Evolutionary conservation across 768 basidiomycete species (phyloP), one percentile per base, ranked within the genome.

Genomic region (Leccinum boreale): DNA sequence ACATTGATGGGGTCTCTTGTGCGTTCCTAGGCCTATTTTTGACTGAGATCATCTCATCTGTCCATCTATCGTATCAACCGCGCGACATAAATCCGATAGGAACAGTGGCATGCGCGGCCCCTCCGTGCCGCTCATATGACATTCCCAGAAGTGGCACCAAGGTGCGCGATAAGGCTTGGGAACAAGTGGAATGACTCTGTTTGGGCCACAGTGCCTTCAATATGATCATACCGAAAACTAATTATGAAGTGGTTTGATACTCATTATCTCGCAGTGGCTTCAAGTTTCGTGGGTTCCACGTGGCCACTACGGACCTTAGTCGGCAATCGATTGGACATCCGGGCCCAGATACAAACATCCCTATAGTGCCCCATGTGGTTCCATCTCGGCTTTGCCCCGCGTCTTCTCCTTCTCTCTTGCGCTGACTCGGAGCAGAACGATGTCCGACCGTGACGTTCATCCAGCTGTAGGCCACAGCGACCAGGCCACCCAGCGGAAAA

Each of bases 401-500:
- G 15, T 33, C 29, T 11, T n/a, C 21, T 51, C 10, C n/a, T 21
- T 26, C 5, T 50, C 45, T 35, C 49, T 50, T 42, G 24, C 45
- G 15, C 31, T 21, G 58, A 42, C 39, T 42, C n/a, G 39, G 39
- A 55, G 28, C 52, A 50, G 31, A 42, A 44, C 28, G 19, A 74
- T 74, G 73, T 3, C 59, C 28, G 53, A 33, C 31, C 31, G 31
- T 33, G 31, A 60, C 48, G 29, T 50, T 12, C 50, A n/a, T 45
- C 36, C 50, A 24, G 35, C 45, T n/a, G 36, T 51, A 15, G 57
- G 52, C 24, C 24, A 48, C 3, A 51, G 45, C 28, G 44, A 53
- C 23, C 59, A 58, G 28, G 56, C 48, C 14, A 7, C 62, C 5
- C 71, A 69, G 50, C 71, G 69, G 50, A 65, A 63, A 42, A 26